Evolutionary conservation across 2,329 filamentous ascomycete species (phyloP), one percentile per base, ranked within the genome.

Genomic region (Apiospora malaysiana): DNA sequence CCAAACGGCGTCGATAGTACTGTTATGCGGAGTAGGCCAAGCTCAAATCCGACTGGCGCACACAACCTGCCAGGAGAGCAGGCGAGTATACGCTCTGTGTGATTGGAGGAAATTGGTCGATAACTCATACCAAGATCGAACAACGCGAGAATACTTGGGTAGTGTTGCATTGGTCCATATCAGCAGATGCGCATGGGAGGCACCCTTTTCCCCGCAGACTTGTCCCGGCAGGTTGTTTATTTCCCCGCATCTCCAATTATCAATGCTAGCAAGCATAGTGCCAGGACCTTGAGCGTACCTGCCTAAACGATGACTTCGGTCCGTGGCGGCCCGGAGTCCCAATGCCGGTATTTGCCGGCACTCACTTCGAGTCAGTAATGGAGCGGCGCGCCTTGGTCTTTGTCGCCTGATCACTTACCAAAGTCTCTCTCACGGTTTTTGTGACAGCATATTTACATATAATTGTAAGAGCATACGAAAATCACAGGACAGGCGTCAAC

Each of bases 181-280:
- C 14, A 56, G 23, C 49, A 27, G 42, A 32, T 14, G 14, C 1
- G 8, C 25, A 40, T 37, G 56, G 56, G 56, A 63, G 9, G 32
- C 4, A n/a, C 27, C 8, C 32, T 21, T 9, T n/a, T 40, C 56
- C 56, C 56, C 32, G 56, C 32, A 63, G 56, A 37, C 27, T 63
- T n/a, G 16, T 40, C 27, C 27, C 27, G 51, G 27, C 2, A n/a
- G 8, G 10, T 37, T 59, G 51, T 37, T 37, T 16, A 14, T 21
- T 59, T 63, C 56, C 56, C 56, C 56, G 56, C 56, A 63, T 40
- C 32, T 63, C 32, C 56, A 63, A 63, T 32, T 63, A 5, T 32
- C 49, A 56, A 56, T 14, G 23, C 49, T 56, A 56, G n/a, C n/a
- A n/a, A n/a, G n/a, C n/a, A n/a, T n/a, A n/a, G n/a, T n/a, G n/a